These are phyloP conservation scores for Scedosporium minutisporum DNA, from an alignment of 2,329 filamentous ascomycete species.

Conservation along the genomic window DNA sequence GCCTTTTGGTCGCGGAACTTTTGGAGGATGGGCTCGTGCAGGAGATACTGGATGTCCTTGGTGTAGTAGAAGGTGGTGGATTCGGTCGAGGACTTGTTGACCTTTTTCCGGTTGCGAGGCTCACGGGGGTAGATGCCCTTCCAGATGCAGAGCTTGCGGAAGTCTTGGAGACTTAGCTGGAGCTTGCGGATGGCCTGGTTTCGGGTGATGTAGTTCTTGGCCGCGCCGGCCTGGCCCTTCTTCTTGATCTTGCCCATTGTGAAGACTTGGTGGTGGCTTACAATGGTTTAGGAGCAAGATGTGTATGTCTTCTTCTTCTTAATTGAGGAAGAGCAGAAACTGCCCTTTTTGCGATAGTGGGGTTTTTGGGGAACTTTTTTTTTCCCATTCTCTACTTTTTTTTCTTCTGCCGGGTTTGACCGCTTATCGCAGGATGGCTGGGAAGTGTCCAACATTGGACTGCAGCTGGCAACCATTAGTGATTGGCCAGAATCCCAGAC, in stretches of 20 bases:
- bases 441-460: too few species aligned
- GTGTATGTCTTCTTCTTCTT: not conserved
- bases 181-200: conserved; percentile 97
- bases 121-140: conserved; percentile 98
- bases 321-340: not conserved
- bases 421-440: conserved; percentile 6
- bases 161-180: conserved; percentile 93
- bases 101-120: conserved; percentile 95
- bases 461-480: not conserved
- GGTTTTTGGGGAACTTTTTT: conserved; percentile 16
- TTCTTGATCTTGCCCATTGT: conserved; percentile 74
- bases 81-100: conserved; percentile 77
- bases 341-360: conserved; percentile 3
- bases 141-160: conserved; percentile 97
- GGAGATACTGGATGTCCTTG: conserved; percentile 96
- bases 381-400: conserved; percentile 15
- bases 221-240: conserved; percentile 84
- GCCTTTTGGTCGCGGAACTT: conserved; percentile 97
- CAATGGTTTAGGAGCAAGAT: not conserved
- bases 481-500: not conserved
- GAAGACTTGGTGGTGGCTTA: conserved; percentile 2
- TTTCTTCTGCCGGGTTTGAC: conserved; percentile 11
- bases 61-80: conserved; percentile 87
- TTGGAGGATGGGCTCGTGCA: conserved; percentile 86
- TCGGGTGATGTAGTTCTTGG: conserved; percentile 97